Base-by-base conservation (phyloP, 805 yeast genomes). In the Schizosaccharomyces japonicus region DNA sequence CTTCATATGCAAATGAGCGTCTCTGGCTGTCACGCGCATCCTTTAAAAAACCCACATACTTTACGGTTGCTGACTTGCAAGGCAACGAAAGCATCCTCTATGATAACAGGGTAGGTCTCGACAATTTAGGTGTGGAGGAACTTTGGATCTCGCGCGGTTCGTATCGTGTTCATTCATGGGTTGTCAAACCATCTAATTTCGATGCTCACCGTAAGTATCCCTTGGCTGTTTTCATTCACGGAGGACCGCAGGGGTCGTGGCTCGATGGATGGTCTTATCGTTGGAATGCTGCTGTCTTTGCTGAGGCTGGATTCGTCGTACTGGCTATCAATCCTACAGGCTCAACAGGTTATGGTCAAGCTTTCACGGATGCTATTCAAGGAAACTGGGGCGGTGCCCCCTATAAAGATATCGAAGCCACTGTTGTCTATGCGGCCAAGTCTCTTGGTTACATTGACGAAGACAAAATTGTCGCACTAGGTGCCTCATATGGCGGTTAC, bases 161-260 rank as follows among this genome's bases (percentile, higher is more conserved):
- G 7, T 45, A 47, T 33, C 17, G 23, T 19, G 54, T 54, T 17
- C 57, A 55, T 31, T 58, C 55, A 11, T 55, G 50, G 40, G 48
- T 55, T 19, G 48, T 53, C 15, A 49, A 51, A 15, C 58, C 58
- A 5, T 26, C 48, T 15, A 39, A 48, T 21, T 55, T 53, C 39
- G 50, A 55, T 28, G 34, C 49, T 1, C 40, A 25, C 21, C 50
- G 49, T 46, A 55, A 49, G 36, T 55, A 55, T 34, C 58, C 58
- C 7, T 51, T 55, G 15, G 55, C 57, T 21, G 50, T 55, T 23
- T 47, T 55, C n/a, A 53, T 55, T 30, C 58, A 55, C 47, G 58
- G 58, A n/a, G 58, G 58, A 1, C 58, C 58, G 5, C 56, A 55
- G 47, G 52, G 53, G 5, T 56, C 58, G 13, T 55, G 58, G 58